Evolutionary conservation across 2,329 filamentous ascomycete genomes (phyloP), one percentile per base, ranked within the genome.

Genomic region (Dactylellina parvicollis): DNA sequence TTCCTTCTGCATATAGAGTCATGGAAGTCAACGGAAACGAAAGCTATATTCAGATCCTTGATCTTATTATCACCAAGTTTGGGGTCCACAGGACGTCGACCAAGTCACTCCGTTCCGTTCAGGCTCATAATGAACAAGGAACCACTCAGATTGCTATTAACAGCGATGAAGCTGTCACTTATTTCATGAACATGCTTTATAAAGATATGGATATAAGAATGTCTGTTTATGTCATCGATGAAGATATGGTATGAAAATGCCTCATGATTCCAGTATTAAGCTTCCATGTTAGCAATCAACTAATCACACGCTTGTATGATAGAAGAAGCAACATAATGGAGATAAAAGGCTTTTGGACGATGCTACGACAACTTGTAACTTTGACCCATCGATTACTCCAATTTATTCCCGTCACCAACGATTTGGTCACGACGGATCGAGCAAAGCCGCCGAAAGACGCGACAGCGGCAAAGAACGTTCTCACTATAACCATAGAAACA

Each of bases 1-100:
- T 4, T 1, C 40, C 66, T 14, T 38, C 56, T 12, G 66, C 66
- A 12, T 71, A 50, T 16, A 71, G 49, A 57, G 66, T 71, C 66
- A 40, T 64, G 10, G 44, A 55, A 20, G 5, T 71, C 40, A 62
- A 44, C 12, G 57, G 66, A 22, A 30, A 42, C 18, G 66, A 62
- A 42, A 50, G 14, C n/a, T 52, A 50, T 26, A 22, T n/a, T 8
- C 26, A 55, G 4, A n/a, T 64, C 22, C 16, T 64, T 8, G 66
- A 52, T 1, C 30, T 56, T 2, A 50, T 71, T 24, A 49, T 49
- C 36, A 32, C 22, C 22, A 55, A 50, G 50, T 40, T 71, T n/a
- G 38, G 56, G 8, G 62, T 71, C 26, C 28, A 32, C n/a, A 57
- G 56, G 30, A 4, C 46, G 12, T 57, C 66, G 16, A 42, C 57